Evolutionary conservation across 805 yeast species (phyloP).

Genomic region (Kockiozyma suomiensis): DNA sequence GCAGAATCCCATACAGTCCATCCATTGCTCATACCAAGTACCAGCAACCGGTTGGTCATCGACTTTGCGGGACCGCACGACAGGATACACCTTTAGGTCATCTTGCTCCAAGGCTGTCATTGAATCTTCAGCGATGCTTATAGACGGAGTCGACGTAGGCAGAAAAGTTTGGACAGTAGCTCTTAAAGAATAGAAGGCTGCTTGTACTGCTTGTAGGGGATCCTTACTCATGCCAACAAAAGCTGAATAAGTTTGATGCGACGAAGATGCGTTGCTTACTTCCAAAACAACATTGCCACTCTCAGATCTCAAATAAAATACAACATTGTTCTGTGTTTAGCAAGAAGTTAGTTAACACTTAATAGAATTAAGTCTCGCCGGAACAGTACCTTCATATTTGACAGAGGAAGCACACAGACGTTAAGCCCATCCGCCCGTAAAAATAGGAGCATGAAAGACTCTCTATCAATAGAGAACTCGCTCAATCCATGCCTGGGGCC

Average conservation of each 20-base stretch:
- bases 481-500: constrained; percentile 31
- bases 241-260: constrained; percentile 22
- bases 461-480: constrained; percentile 20
- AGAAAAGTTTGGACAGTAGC: constrained; percentile 8
- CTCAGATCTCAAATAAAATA: constrained; percentile 23
- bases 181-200: constrained; percentile 25
- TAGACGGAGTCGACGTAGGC: neutral
- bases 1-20: constrained; percentile 40
- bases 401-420: constrained; percentile 35
- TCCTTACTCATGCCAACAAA: constrained; percentile 33
- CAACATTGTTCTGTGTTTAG: constrained; percentile 1
- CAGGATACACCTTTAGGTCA: constrained; percentile 5
- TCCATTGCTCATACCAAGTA: constrained; percentile 36
- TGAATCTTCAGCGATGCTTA: neutral
- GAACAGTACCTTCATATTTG: constrained; percentile 30
- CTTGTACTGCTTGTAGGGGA: constrained; percentile 27
- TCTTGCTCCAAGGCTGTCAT: neutral
- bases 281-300: constrained; percentile 21
- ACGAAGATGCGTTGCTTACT: constrained; percentile 26
- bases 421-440: constrained; percentile 36
- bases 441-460: constrained; percentile 23
- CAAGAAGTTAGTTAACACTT: neutral
- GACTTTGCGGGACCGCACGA: neutral
- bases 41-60: constrained; percentile 19
- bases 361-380: neutral